Conservation (phyloP, 1,284 basidiomycete species). For the Tranzscheliella williamsii region DNA sequence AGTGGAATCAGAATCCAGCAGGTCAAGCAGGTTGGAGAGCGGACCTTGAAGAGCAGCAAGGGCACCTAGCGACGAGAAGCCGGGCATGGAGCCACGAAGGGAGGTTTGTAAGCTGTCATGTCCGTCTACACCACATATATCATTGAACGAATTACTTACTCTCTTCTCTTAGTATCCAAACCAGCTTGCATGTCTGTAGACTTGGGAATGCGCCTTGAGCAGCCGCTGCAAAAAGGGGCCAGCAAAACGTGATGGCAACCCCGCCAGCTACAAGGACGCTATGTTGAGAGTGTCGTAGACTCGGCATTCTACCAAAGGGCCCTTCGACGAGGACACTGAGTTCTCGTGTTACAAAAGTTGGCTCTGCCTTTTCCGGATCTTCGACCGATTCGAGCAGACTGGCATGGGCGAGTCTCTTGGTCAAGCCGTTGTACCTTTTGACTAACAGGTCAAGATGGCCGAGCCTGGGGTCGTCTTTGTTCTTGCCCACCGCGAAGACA, state of each 20-base stretch:
- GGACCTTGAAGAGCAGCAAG: slow-evolving; percentile 6
- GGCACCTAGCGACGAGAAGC: background rate
- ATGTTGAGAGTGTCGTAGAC: slow-evolving; percentile 3
- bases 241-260: slow-evolving; percentile 44
- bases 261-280: slow-evolving; percentile 34
- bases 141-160: slow-evolving; percentile 22
- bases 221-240: slow-evolving; percentile 25
- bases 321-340: slow-evolving; percentile 37
- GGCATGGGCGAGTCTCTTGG: slow-evolving; percentile 18
- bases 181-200: slow-evolving; percentile 27
- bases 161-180: slow-evolving; percentile 32
- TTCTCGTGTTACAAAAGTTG: no score
- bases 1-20: slow-evolving; percentile 2
- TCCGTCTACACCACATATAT: no score
- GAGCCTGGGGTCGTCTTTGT: slow-evolving; percentile 1
- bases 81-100: background rate
- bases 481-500: slow-evolving; percentile 14
- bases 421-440: slow-evolving; percentile 31
- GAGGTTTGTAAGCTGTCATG: no score
- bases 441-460: slow-evolving; percentile 30
- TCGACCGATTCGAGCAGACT: no score
- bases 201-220: background rate
- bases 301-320: slow-evolving; percentile 20
- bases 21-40: slow-evolving; percentile 2
- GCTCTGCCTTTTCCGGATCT: no score